Percentiles rank a stretch among this genome's conserved stretches.
Evolutionary conservation across 2,329 filamentous ascomycete species (phyloP).

Genomic region (Echinosphaeria canescens): DNA sequence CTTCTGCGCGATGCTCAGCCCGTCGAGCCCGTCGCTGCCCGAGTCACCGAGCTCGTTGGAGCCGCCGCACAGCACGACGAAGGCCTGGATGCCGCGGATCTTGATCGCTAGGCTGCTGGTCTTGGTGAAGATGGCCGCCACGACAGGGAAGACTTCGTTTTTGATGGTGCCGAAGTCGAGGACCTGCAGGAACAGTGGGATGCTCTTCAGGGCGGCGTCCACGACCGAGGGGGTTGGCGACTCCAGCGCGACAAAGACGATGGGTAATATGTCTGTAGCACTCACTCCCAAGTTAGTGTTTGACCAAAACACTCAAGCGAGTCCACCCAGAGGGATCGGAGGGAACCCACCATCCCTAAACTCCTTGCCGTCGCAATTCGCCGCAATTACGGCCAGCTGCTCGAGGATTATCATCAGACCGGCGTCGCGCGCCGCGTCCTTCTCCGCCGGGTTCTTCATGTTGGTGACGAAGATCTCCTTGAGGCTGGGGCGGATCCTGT

Average conservation of each 20-base stretch:
- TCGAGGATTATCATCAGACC: slow-evolving; percentile 84
- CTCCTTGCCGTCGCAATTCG: slow-evolving; percentile 73
- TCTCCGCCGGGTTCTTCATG: slow-evolving; percentile 39
- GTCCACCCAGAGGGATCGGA: no score
- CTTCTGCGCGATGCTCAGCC: slow-evolving; percentile 35
- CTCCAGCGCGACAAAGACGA: slow-evolving; percentile 66
- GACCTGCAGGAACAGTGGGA: slow-evolving; percentile 64
- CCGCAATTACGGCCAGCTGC: slow-evolving; percentile 52
- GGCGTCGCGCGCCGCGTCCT: slow-evolving; percentile 67
- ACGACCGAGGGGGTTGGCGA: slow-evolving; percentile 78
- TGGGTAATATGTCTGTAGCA: slow-evolving; percentile 57
- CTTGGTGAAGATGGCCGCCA: slow-evolving; percentile 76
- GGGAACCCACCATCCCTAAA: slow-evolving; percentile 62
- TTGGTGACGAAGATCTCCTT: slow-evolving; percentile 61
- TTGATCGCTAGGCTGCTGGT: slow-evolving; percentile 93
- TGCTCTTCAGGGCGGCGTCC: slow-evolving; percentile 59
- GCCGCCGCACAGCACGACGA: slow-evolving; percentile 76
- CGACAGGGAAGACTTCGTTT: slow-evolving; percentile 85
- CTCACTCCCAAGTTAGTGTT: no score
- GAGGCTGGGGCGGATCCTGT: slow-evolving; percentile 67
- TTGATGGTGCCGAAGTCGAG: slow-evolving; percentile 96
- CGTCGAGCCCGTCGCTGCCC: slow-evolving; percentile 52
- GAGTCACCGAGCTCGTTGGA: slow-evolving; percentile 19
- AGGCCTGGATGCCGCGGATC: slow-evolving; percentile 74
- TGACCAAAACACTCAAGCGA: no score